Conservation (phyloP, 140 eudicot species). For the Oenanthe javanica region DNA sequence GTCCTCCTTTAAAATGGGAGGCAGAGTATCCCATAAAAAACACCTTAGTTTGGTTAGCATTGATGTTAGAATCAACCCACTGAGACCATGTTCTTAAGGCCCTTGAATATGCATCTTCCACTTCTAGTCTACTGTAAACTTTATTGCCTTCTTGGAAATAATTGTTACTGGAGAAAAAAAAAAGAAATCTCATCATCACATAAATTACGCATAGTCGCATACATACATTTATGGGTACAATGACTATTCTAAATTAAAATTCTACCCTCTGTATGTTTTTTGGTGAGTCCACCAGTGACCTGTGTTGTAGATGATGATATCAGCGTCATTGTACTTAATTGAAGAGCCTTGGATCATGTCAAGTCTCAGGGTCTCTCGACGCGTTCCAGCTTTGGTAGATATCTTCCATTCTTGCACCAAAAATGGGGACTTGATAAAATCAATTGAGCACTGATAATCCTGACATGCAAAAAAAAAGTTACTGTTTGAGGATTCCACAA, state of each 20-base stretch:
- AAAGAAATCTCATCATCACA: neutral
- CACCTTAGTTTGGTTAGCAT: conserved; percentile 20
- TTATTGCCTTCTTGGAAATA: conserved; percentile 41
- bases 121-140: conserved; percentile 28
- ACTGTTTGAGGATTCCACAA: neutral
- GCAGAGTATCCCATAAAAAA: conserved; percentile 40
- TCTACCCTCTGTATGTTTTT: conserved; percentile 34
- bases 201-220: neutral
- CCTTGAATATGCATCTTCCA: conserved; percentile 32
- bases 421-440: conserved; percentile 34
- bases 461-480: neutral
- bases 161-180: conserved; percentile 22
- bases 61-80: conserved; percentile 33
- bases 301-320: conserved; percentile 43
- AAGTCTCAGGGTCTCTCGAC: conserved; percentile 33
- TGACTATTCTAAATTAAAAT: neutral
- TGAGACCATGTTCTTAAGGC: conserved; percentile 44
- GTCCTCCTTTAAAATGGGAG: conserved; percentile 52
- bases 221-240: neutral
- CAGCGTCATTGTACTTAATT: conserved; percentile 29
- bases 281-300: conserved; percentile 63
- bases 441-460: conserved; percentile 41
- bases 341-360: conserved; percentile 31
- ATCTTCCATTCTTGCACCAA: conserved; percentile 39
- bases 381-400: conserved; percentile 21